These are phyloP conservation scores for Pleurotus citrinopileatus DNA, from an alignment of 768 basidiomycete species.

Conservation along the genomic window DNA sequence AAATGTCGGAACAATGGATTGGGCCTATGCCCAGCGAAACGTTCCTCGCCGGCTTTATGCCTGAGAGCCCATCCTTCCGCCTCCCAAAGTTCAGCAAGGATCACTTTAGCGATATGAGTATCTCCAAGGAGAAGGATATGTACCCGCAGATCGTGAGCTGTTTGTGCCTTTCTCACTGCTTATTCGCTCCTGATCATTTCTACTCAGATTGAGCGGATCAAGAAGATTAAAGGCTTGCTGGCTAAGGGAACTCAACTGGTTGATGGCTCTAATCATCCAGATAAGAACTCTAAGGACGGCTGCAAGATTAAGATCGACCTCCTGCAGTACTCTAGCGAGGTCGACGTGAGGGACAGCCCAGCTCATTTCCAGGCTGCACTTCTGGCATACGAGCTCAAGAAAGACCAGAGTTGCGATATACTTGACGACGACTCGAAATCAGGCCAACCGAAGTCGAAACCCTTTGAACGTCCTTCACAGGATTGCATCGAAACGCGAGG, in stretches of 20 bases:
- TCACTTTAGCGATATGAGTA: neutral
- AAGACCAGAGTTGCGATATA: neutral
- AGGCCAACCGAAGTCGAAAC: neutral
- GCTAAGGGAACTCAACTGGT: neutral
- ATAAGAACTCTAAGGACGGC: neutral
- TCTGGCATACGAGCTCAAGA: neutral
- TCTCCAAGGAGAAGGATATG: neutral
- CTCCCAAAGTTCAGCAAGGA: neutral
- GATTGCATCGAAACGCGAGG: slow-evolving; percentile 7
- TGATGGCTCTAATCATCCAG: slow-evolving; percentile 10
- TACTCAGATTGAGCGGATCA: neutral
- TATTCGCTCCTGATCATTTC: neutral
- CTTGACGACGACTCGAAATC: neutral
- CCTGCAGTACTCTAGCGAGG: neutral
- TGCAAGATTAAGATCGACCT: slow-evolving; percentile 6
- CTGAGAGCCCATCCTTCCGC: neutral
- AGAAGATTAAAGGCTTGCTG: neutral
- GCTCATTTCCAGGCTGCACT: neutral
- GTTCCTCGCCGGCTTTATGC: neutral
- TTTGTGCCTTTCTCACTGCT: neutral
- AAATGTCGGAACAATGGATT: neutral
- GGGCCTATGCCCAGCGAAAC: neutral
- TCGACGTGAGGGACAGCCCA: neutral
- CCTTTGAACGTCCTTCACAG: neutral
- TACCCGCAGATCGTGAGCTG: neutral